Base-by-base conservation (phyloP, 2,329 filamentous ascomycete genomes). In the Ophidiomyces ophidiicola region DNA sequence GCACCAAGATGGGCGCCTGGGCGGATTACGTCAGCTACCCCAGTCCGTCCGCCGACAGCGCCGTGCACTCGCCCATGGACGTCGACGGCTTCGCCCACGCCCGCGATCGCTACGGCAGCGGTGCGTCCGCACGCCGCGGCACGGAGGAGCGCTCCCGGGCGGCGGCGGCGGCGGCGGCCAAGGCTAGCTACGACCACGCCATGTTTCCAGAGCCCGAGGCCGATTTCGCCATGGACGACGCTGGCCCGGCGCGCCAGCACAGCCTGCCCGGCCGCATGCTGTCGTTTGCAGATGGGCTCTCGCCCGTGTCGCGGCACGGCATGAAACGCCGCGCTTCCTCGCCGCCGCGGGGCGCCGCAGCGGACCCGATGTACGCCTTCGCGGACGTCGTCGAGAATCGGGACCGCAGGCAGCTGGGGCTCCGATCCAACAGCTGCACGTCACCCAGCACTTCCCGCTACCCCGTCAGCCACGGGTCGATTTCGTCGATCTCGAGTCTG, bases 251-350 rank as follows among this genome's bases (percentile, higher is more conserved):
- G 21, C 54, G 57, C 33, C 56, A 62, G 26, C 52, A 62, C 24
- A 53, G 57, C 39, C 46, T 64, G 32, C 54, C 57, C n/a, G 61
- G 63, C 40, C 56, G 58, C 11, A 58, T 58, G 11, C 54, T 58
- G 7, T 56, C 57, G 6, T 58, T 57, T 37, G 36, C 57, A 7
- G 58, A 61, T 25, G 44, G 49, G 19, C 40, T 51, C 28, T 50
- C 49, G 34, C 44, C 48, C 11, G 28, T 44, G 36, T 61, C 64
- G 17, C 69, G 65, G 50, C 65, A 69, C 39, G 74, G 75, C 34
- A 70, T 72, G 49, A 81, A 80, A 57, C 67, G 77, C 53, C 68
- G 76, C 42, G 77, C 77, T 44, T 76, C 74, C 10, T 78, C 74
- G 39, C 74, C 76, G 14, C 76, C 75, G 26, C 66, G 69, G 41